phyloP scores from a whole-genome alignment of 257 asterid genomes.

The Misopates orontium region DNA sequence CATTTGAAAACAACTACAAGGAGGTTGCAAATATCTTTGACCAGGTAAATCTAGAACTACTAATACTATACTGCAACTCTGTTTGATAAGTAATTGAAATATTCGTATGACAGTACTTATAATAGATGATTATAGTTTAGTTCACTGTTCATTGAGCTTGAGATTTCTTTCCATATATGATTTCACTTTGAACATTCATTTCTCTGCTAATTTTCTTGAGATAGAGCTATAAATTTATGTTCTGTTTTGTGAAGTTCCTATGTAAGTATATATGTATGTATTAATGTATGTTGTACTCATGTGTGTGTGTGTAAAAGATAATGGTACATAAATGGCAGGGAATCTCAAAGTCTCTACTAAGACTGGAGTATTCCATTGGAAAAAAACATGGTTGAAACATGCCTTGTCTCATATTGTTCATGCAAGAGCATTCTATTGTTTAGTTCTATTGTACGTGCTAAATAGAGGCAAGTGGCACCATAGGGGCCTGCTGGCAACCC shows the following conservation, averaged over 20 bases:
- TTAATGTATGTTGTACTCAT: background rate
- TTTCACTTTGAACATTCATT: background rate
- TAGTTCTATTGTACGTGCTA: background rate
- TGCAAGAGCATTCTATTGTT: background rate
- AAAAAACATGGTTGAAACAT: background rate
- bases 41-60: conserved; percentile 56
- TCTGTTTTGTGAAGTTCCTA: background rate
- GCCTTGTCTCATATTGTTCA: background rate
- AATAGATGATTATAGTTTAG: background rate
- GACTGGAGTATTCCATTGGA: background rate
- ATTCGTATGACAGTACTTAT: background rate
- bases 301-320: background rate
- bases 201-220: background rate
- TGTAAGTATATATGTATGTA: background rate
- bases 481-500: too few species aligned
- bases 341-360: background rate
- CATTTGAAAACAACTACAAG: conserved; percentile 85
- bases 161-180: background rate
- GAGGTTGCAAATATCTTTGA: conserved; percentile 88
- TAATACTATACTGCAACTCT: background rate
- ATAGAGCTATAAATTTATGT: background rate
- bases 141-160: conserved; percentile 1
- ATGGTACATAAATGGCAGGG: background rate
- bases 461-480: too few species aligned
- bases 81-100: background rate